Evolutionary conservation across 768 basidiomycete species (phyloP).

Genomic region (Calocybe indica): DNA sequence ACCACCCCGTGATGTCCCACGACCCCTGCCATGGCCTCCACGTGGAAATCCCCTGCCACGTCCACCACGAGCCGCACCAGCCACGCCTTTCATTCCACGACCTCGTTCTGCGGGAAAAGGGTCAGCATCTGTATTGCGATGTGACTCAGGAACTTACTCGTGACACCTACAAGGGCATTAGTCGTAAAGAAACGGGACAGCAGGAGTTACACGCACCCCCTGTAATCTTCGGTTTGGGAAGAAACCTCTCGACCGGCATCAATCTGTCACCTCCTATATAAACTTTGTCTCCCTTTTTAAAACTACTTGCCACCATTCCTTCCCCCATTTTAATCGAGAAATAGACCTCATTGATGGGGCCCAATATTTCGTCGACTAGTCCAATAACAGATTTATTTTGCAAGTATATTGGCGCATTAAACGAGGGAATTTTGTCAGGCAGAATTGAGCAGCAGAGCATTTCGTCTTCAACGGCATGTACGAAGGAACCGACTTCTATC

Average conservation of each 20-base stretch:
- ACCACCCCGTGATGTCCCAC: constrained; percentile 23
- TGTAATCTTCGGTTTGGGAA: constrained; percentile 88
- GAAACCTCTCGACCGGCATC: constrained; percentile 91
- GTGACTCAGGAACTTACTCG: constrained; percentile 30
- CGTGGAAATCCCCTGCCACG: constrained; percentile 21
- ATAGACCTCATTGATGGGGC: constrained; percentile 97
- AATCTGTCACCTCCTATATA: constrained; percentile 98
- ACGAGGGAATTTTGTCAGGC: constrained; percentile 92
- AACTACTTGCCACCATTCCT: constrained; percentile 92
- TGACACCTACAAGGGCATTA: constrained; percentile 30
- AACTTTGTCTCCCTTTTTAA: constrained; percentile 97
- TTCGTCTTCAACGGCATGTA: constrained; percentile 96
- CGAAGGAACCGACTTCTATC: constrained; percentile 85
- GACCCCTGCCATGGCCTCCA: constrained; percentile 22
- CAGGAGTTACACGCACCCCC: constrained; percentile 42
- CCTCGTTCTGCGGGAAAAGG: constrained; percentile 29
- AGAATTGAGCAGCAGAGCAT: constrained; percentile 90
- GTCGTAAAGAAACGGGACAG: constrained; percentile 4
- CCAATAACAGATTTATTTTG: constrained; percentile 95
- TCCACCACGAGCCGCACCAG: constrained; percentile 27
- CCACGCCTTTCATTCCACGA: constrained; percentile 27
- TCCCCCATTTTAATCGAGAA: constrained; percentile 97
- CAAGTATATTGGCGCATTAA: constrained; percentile 97
- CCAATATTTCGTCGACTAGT: constrained; percentile 99
- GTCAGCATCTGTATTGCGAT: background rate